Evolutionary conservation across 352 stramenopile species (phyloP).

Genomic region (Globisporangium echinulatum): DNA sequence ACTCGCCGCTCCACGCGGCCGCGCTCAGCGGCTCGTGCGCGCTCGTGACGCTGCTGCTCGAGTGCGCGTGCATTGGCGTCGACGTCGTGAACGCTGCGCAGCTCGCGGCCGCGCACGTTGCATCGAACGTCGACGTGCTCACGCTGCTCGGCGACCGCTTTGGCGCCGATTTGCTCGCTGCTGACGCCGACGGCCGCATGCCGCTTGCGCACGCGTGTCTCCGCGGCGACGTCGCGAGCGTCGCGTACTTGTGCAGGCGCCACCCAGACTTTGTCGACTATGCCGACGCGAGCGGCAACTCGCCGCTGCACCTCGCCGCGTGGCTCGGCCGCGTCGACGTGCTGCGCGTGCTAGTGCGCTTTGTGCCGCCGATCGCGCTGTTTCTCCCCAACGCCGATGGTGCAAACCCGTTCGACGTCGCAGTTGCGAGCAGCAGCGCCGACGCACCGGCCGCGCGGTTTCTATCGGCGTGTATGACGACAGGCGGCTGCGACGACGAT

Average conservation of each 20-base stretch:
- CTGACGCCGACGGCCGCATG: conserved; percentile 51
- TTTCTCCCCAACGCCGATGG: conserved; percentile 49
- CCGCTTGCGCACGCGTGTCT: conserved; percentile 58
- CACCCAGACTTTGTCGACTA: conserved; percentile 69
- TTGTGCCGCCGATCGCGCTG: conserved; percentile 38
- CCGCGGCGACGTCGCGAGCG: conserved; percentile 37
- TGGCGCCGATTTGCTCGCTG: conserved; percentile 41
- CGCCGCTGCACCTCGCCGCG: conserved; percentile 51
- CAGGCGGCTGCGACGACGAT: neutral
- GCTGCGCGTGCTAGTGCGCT: conserved; percentile 26
- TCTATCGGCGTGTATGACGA: conserved; percentile 12
- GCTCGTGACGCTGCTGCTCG: conserved; percentile 30
- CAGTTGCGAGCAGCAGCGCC: conserved; percentile 21
- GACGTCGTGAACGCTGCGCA: conserved; percentile 35
- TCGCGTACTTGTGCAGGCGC: conserved; percentile 39
- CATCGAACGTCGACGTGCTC: conserved; percentile 27
- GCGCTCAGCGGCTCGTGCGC: conserved; percentile 25
- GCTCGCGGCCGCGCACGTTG: conserved; percentile 36
- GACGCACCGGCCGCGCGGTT: conserved; percentile 12
- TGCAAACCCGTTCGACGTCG: conserved; percentile 34
- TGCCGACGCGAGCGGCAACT: conserved; percentile 55
- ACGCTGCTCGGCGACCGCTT: conserved; percentile 31
- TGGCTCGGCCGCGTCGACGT: conserved; percentile 31
- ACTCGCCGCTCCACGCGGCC: conserved; percentile 44
- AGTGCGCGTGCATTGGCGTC: conserved; percentile 29